Percentiles rank a stretch among this genome's conserved stretches.
Conservation (phyloP, 1,284 basidiomycete genomes). For the Cryptococcus depauperatus region DNA sequence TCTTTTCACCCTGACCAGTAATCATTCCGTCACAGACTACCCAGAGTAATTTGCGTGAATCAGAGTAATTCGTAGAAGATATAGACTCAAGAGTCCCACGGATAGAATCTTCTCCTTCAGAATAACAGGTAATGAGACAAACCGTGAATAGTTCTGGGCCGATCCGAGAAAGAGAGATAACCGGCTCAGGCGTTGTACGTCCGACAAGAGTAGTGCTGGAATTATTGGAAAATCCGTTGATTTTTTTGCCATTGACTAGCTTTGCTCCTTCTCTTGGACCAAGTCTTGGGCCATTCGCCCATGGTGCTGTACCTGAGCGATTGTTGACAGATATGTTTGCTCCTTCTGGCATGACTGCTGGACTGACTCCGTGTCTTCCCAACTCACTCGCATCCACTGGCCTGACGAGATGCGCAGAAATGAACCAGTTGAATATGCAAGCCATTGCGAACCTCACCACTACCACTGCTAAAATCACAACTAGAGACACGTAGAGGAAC, state of each 20-base stretch:
- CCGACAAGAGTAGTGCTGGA: constrained; percentile 23
- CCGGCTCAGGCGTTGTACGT: constrained; percentile 46
- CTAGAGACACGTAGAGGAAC: constrained; percentile 83
- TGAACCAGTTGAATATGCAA: constrained; percentile 91
- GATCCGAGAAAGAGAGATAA: constrained; percentile 61
- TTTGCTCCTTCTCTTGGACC: constrained; percentile 6
- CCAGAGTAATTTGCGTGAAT: constrained; percentile 83
- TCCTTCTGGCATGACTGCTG: constrained; percentile 90
- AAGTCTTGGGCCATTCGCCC: constrained; percentile 49
- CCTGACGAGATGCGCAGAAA: constrained; percentile 68
- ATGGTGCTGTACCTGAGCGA: constrained; percentile 82
- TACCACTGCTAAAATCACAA: constrained; percentile 85
- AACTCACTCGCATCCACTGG: constrained; percentile 57
- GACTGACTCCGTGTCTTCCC: constrained; percentile 66
- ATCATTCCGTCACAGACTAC: constrained; percentile 99
- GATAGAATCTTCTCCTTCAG: constrained; percentile 88
- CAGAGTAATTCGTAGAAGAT: constrained; percentile 80
- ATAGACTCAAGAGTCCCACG: constrained; percentile 89
- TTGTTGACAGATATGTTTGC: constrained; percentile 86
- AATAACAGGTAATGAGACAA: constrained; percentile 95
- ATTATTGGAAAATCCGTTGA: constrained; percentile 11
- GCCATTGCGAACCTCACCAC: constrained; percentile 93
- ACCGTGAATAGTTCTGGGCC: constrained; percentile 90
- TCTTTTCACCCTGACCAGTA: constrained; percentile 89
- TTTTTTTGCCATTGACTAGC: constrained; percentile 48